Conservation (phyloP, 2,329 filamentous ascomycete species). For the Celoporthe dispersa region DNA sequence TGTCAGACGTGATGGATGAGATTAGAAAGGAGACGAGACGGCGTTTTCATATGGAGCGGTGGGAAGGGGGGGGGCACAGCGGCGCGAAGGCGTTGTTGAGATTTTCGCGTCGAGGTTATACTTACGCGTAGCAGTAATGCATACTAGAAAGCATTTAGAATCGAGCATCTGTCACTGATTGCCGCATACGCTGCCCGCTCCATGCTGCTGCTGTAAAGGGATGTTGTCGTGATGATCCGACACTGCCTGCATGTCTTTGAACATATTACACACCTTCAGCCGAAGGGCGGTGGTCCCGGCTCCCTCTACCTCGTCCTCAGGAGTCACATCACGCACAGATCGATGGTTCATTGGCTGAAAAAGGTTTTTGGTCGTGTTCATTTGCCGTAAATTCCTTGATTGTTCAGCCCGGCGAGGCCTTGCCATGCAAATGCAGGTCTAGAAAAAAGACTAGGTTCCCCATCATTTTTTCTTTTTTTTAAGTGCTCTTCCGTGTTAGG, state of each 20-base stretch:
- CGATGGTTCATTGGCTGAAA: constrained; percentile 35
- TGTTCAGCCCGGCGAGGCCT: constrained; percentile 48
- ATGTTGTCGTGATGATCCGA: neutral
- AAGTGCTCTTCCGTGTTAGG: constrained; percentile 29
- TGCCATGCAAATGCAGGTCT: constrained; percentile 55
- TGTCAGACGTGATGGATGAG: neutral
- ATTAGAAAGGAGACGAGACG: neutral
- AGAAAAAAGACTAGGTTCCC: constrained; percentile 46
- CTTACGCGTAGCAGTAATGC: neutral
- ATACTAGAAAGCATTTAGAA: neutral
- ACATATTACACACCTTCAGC: neutral
- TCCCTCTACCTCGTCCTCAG: neutral
- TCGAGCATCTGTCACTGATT: neutral
- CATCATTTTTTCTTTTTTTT: constrained; percentile 29
- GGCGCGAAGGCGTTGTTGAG: neutral
- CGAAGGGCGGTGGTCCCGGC: neutral
- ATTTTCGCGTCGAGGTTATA: too few relatives aligned
- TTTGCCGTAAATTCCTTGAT: constrained; percentile 56
- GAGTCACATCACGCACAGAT: neutral
- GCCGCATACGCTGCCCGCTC: neutral
- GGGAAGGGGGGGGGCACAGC: neutral
- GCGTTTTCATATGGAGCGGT: neutral
- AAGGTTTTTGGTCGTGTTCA: constrained; percentile 48
- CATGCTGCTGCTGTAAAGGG: neutral
- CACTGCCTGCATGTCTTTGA: neutral